Evolutionary conservation across 768 basidiomycete species (phyloP), one percentile per base, ranked within the genome.

Genomic region (Pulveroboletus ravenelii): DNA sequence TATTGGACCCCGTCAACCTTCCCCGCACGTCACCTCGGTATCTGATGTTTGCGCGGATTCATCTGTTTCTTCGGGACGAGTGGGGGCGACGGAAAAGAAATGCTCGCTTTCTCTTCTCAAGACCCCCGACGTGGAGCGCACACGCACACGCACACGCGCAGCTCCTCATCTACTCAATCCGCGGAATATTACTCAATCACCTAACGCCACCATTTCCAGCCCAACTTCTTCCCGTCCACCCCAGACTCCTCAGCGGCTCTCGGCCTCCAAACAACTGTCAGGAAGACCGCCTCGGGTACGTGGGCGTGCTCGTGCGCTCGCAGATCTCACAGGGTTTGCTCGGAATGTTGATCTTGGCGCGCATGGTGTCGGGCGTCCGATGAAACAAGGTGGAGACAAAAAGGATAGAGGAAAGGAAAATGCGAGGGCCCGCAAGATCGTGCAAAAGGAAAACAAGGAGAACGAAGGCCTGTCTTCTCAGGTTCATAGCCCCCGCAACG

Each of bases 301-400:
- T 41, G 55, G 62, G 15, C 66, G 60, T 10, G 63, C 48, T 17
- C 66, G 68, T 15, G 71, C 68, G 20, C 61, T 78, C 9, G 67
- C 61, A 10, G 75, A 78, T 47, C 56, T 77, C 25, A 77, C 74
- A 6, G 66, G 67, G 6, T 59, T 70, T 18, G 59, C 65, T 51
- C 64, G 62, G 40, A 69, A 70, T 27, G 65, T 65, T 43, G 67
- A 67, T 42, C 44, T 65, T 0, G 50, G 57, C 13, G 69, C 61
- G 14, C 69, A 65, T 45, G 67, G 67, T 15, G 48, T 68, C 27
- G 66, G 58, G 32, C 52, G 43, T 35, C 54, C 50, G 4, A 38
- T 27, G 12, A 65, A 10, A 41, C 58, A 39, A 13, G 47, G 20
- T 10, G 38, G 43, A 1, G 61, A 72, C 41, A 73, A 70, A 51